These are phyloP conservation scores for Amauroascus niger DNA, from an alignment of 2,329 filamentous ascomycete species.

Conservation along the genomic window DNA sequence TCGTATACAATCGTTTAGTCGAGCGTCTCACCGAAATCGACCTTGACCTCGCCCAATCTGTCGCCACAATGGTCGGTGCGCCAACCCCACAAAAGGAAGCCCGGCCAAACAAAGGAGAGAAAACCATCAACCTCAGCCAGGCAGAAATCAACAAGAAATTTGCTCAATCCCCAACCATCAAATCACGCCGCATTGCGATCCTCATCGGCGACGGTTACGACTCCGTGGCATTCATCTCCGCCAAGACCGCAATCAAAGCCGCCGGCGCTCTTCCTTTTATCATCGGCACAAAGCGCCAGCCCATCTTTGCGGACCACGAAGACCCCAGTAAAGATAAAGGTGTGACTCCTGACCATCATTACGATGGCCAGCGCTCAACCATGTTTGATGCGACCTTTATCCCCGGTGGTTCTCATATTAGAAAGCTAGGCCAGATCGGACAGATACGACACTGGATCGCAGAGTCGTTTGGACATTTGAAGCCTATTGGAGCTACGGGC, in stretches of 20 bases:
- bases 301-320: slow-evolving; percentile 54
- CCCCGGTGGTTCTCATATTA: slow-evolving; percentile 49
- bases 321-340: slow-evolving; percentile 25
- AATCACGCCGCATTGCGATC: slow-evolving; percentile 53
- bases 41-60: slow-evolving; percentile 55
- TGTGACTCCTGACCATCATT: slow-evolving; percentile 61
- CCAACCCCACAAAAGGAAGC: slow-evolving; percentile 44
- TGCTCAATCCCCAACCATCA: slow-evolving; percentile 58
- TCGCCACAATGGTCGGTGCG: slow-evolving; percentile 60
- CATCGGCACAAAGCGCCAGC: slow-evolving; percentile 57
- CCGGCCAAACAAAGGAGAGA: slow-evolving; percentile 56
- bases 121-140: slow-evolving; percentile 58
- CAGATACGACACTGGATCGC: slow-evolving; percentile 66
- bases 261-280: slow-evolving; percentile 58
- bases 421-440: slow-evolving; percentile 57
- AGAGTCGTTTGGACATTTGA: slow-evolving; percentile 73
- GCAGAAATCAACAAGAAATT: slow-evolving; percentile 63
- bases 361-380: slow-evolving; percentile 64
- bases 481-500: slow-evolving; percentile 65
- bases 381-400: slow-evolving; percentile 73
- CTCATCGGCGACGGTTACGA: slow-evolving; percentile 36
- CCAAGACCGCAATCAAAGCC: slow-evolving; percentile 53
- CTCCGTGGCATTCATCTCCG: slow-evolving; percentile 51
- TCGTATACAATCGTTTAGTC: slow-evolving; percentile 63
- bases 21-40: slow-evolving; percentile 64